Conservation (phyloP, 768 basidiomycete genomes). For the Tephrocybe rancida region DNA sequence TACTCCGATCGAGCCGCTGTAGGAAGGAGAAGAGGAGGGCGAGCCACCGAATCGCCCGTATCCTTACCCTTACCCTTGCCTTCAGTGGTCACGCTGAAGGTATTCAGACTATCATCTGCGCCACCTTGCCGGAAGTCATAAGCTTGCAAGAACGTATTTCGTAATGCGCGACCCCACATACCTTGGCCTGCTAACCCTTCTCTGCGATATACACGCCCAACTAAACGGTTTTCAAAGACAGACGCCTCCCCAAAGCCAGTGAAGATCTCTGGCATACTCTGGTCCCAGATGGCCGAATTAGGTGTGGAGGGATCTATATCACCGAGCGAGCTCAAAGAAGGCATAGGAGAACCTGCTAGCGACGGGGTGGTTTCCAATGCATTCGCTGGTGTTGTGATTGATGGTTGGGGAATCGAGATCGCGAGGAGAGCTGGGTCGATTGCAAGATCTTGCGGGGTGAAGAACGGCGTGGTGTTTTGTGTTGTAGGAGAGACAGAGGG, state of each 20-base stretch:
- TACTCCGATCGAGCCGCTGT: neutral
- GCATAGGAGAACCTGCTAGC: conserved; percentile 23
- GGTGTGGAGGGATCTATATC: conserved; percentile 39
- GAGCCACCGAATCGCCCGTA: neutral
- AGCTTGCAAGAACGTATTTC: conserved; percentile 15
- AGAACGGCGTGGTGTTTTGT: neutral
- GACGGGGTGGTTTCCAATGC: conserved; percentile 11
- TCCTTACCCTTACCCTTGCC: conserved; percentile 29
- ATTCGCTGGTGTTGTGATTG: neutral
- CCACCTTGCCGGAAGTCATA: conserved; percentile 13
- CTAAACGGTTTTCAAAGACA: conserved; percentile 6
- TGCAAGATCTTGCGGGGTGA: conserved; percentile 13
- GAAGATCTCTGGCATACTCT: conserved; percentile 33
- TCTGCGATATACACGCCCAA: conserved; percentile 14
- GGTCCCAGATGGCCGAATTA: conserved; percentile 36
- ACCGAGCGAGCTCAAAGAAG: conserved; percentile 34
- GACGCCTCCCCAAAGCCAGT: conserved; percentile 5
- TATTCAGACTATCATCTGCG: conserved; percentile 10
- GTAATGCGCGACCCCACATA: conserved; percentile 24
- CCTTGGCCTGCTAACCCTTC: conserved; percentile 23
- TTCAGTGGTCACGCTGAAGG: neutral
- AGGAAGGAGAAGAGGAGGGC: neutral
- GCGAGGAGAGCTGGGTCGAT: conserved; percentile 38
- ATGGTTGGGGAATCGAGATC: conserved; percentile 20
- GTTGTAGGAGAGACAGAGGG: neutral